Base-by-base conservation (phyloP, 2,329 filamentous ascomycete genomes). In the Huntiella abstrusa region DNA sequence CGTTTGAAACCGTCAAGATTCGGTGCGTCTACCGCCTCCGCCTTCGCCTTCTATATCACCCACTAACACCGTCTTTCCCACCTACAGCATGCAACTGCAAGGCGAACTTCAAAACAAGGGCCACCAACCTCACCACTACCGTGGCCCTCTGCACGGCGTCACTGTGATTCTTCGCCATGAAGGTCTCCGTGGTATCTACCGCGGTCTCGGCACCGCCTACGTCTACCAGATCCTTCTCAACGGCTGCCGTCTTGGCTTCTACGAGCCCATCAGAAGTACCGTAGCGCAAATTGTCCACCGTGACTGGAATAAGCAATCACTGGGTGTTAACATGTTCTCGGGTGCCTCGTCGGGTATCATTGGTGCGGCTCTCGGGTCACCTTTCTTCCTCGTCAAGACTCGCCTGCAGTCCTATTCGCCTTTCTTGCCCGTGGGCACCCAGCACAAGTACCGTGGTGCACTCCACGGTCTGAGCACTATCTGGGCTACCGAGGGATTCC, bases 1-100 rank as follows among this genome's bases (percentile, higher is more conserved):
- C 87, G 48, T 96, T 96, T 66, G 91, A 98, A 66, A 96, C 88
- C 10, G 86, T 98, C 61, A 98, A 98, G 74, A 96, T 96, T 60
- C 83, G 87, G 81, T 87, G 69, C 59, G 70, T 54, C 59, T 38
- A 12, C n/a, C 41, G 28, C 10, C 22, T 8, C 39, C 12, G 19
- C 28, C 12, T 15, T 39, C 44, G 39, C 13, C 22, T 10, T 33
- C 40, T n/a, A 5, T 15, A 41, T 15, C 37, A 8, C 32, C 12
- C 15, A 22, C 15, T 36, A 37, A 33, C 12, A 22, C 33, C 13
- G 5, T 41, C 39, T 42, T 36, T 33, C 33, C 13, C 33, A 17
- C 33, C 22, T 41, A 28, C 38, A 87, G 85, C 57, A 77, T 98
- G 73, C 91, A 98, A 67, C 64, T 98, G 47, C 91, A 98, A 63